Base-by-base conservation (phyloP, 805 yeast species). In the Barnettozyma sp. region DNA sequence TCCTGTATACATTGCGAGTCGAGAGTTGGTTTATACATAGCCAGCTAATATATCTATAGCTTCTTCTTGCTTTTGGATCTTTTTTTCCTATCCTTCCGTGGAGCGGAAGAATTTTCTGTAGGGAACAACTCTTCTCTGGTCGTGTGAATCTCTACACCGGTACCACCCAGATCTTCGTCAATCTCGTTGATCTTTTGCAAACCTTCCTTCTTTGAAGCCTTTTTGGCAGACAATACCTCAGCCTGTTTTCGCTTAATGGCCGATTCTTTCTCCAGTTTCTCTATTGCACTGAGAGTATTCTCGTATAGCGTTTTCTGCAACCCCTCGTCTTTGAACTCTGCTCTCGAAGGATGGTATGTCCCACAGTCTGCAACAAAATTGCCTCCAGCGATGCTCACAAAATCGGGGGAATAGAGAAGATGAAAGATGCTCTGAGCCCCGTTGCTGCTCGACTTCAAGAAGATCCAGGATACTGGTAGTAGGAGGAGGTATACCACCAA, bases 381-480 rank as follows among this genome's bases (percentile, higher is more conserved):
- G 4, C 85, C 92, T 16, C 90, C 86, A 16, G 66, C 66, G 27
- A 68, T 56, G 14, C 69, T 72, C 24, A 70, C 72, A 18, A 85
- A 64, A 12, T 82, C 76, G 0, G 96, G 95, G 7, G 82, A 72
- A 67, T 68, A 71, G 31, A 83, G 52, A 0, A 85, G 83, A 61
- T 70, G 80, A 29, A 86, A 49, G 21, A 82, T 51, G 19, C 84
- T 74, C 59, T 92, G 95, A 21, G 85, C 81, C 5, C 97, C 99
- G 44, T 80, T 78, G 24, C 58, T 57, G 10, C 87, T 71, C 20
- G 82, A 75, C 59, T 87, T 90, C 36, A 88, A 66, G 33, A 88
- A 66, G 13, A 92, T 50, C 79, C 86, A 90, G 71, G 86, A 75
- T 0, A 92, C 34, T 8, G 98, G 98, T 63, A 80, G 83, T 28